phyloP scores from a whole-genome alignment of 176 grass and related monocot species.

The Alloteropsis semialata region DNA sequence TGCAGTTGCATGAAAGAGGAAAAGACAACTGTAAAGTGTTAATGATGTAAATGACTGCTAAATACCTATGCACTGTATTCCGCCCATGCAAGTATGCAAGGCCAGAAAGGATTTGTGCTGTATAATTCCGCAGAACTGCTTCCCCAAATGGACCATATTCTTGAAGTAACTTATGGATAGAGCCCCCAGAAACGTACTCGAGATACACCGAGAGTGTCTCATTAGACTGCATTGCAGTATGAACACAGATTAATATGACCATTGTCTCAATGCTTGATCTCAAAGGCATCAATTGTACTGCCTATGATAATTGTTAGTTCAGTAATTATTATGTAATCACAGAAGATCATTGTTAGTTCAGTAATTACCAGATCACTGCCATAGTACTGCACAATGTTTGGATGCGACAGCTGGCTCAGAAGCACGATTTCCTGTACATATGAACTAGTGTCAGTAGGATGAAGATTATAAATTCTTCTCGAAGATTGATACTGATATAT shows the following conservation, averaged over 20 bases:
- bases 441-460: constrained; percentile 19
- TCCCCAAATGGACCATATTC: constrained; percentile 87
- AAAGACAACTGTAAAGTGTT: neutral
- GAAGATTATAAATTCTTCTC: constrained; percentile 2
- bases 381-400: constrained; percentile 88
- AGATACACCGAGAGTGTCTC: constrained; percentile 91
- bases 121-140: constrained; percentile 75
- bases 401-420: constrained; percentile 85
- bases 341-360: constrained; percentile 24
- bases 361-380: constrained; percentile 92
- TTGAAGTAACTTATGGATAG: constrained; percentile 93
- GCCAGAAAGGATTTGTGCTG: constrained; percentile 90
- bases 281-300: neutral
- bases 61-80: constrained; percentile 94
- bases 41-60: constrained; percentile 3
- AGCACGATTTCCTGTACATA: constrained; percentile 80
- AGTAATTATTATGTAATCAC: constrained; percentile 4
- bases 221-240: constrained; percentile 48
- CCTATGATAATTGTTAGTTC: neutral
- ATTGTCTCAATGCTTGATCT: neutral
- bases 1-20: neutral
- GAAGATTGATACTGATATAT: neutral
- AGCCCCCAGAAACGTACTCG: constrained; percentile 93
- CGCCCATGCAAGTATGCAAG: constrained; percentile 90
- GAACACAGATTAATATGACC: constrained; percentile 6